Conservation (phyloP, 108 stramenopile species). For the Skeletonema grethae region DNA sequence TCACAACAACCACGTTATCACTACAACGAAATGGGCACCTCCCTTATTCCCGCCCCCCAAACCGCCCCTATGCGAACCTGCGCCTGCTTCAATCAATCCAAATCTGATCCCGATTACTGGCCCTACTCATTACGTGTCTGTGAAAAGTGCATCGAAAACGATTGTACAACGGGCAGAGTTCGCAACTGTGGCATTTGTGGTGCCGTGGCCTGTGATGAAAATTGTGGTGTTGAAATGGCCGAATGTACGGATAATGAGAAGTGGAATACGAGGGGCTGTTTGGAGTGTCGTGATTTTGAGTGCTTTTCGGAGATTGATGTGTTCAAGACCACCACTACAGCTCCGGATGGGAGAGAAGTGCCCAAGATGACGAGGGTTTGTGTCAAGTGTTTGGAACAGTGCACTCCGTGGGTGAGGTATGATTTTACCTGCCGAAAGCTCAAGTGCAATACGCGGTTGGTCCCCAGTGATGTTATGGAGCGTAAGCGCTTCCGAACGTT, state of each 20-base stretch:
- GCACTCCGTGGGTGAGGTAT: constrained; percentile 36
- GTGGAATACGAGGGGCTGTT: constrained; percentile 20
- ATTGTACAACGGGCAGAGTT: constrained; percentile 14
- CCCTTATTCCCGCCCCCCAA: background rate
- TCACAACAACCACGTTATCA: background rate
- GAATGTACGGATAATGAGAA: constrained; percentile 16
- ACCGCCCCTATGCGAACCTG: constrained; percentile 28
- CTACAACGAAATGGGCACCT: constrained; percentile 1
- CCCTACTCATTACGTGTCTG: constrained; percentile 37
- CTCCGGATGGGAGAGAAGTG: background rate
- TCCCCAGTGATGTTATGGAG: constrained; percentile 34
- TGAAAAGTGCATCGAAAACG: constrained; percentile 39
- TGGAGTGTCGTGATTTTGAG: constrained; percentile 36
- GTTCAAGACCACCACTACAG: constrained; percentile 2
- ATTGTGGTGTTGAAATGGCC: constrained; percentile 10
- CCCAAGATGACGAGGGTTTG: constrained; percentile 30
- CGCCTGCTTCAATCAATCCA: constrained; percentile 11
- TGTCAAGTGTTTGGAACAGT: constrained; percentile 24
- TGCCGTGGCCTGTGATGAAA: constrained; percentile 18
- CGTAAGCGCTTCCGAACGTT: constrained; percentile 27
- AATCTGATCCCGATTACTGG: constrained; percentile 12
- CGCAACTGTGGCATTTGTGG: constrained; percentile 20
- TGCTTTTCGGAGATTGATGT: constrained; percentile 26
- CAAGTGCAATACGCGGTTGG: constrained; percentile 39
- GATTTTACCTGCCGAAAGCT: constrained; percentile 37